Conservation (phyloP, 306 rosid species). For the Malus sieversii region DNA sequence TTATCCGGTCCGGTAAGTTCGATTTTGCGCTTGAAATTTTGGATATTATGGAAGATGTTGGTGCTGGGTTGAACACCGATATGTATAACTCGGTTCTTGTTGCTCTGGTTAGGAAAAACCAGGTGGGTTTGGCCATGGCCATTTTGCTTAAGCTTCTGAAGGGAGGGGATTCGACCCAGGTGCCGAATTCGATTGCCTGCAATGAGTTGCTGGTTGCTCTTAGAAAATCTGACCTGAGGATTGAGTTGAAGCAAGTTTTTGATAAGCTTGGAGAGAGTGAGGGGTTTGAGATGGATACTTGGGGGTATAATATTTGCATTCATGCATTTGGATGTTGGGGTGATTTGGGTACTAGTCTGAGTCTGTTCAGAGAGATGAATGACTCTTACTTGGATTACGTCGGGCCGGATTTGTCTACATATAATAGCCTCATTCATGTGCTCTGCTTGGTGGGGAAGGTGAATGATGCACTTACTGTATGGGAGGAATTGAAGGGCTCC, state of each 20-base stretch:
- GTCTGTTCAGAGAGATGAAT: conserved; percentile 63
- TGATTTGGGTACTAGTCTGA: conserved; percentile 49
- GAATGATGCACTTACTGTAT: conserved; percentile 55
- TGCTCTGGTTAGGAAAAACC: conserved; percentile 50
- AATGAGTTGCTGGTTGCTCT: conserved; percentile 59
- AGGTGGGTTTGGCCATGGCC: conserved; percentile 55
- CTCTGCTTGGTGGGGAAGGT: conserved; percentile 70
- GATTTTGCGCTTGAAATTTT: conserved; percentile 42
- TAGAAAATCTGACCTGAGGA: conserved; percentile 52
- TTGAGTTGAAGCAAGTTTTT: conserved; percentile 51
- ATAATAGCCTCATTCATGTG: conserved; percentile 57
- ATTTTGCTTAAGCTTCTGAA: conserved; percentile 48
- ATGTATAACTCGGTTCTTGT: conserved; percentile 46
- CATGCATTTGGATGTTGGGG: conserved; percentile 90
- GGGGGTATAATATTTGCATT: conserved; percentile 67
- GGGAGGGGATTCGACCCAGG: not conserved
- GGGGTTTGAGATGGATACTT: conserved; percentile 39
- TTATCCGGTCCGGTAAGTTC: conserved; percentile 39
- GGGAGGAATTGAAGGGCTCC: conserved; percentile 66
- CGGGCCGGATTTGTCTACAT: conserved; percentile 70
- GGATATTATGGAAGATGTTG: conserved; percentile 31
- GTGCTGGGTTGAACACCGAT: conserved; percentile 20
- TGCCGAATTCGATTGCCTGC: conserved; percentile 31
- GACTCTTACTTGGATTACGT: conserved; percentile 7
- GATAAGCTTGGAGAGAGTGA: conserved; percentile 34